A percentile compares a stretch with the other conserved stretches of the same genome.
phyloP scores from a whole-genome alignment of 1,284 basidiomycete species.

The Melampsora abietis-canadensis region DNA sequence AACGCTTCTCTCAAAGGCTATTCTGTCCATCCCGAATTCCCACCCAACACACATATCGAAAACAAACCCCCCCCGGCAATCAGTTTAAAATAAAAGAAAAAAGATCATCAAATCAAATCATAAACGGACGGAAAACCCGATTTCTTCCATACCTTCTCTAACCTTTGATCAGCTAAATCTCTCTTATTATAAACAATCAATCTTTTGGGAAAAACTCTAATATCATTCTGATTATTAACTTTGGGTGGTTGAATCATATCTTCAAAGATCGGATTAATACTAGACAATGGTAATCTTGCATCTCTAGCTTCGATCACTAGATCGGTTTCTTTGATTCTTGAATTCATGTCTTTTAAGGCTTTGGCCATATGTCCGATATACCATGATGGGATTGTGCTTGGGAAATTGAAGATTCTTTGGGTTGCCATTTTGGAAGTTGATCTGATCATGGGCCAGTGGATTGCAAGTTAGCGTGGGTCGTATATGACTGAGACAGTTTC shows the following conservation, averaged over 20 bases:
- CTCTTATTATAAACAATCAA: conserved; percentile 90
- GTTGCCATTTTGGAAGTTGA: neutral
- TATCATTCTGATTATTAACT: neutral
- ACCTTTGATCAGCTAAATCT: conserved; percentile 80
- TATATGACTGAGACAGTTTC: too few species aligned
- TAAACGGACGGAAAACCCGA: too few species aligned
- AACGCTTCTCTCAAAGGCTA: conserved; percentile 37
- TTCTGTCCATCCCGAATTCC: neutral
- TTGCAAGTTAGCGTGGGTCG: too few species aligned
- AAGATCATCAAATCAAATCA: neutral
- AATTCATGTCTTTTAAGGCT: conserved; percentile 62
- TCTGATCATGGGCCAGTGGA: too few species aligned
- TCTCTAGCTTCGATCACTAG: conserved; percentile 93
- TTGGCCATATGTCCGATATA: conserved; percentile 95
- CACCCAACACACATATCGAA: too few species aligned
- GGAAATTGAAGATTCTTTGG: conserved; percentile 54
- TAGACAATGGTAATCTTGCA: conserved; percentile 84
- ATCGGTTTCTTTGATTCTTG: conserved; percentile 72
- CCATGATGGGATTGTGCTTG: conserved; percentile 73
- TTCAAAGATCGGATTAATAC: conserved; percentile 86
- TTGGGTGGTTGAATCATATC: conserved; percentile 54
- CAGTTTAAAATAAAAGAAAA: neutral
- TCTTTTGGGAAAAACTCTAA: conserved; percentile 53
- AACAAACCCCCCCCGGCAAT: too few species aligned
- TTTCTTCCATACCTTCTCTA: conserved; percentile 64